phyloP scores from a whole-genome alignment of 331 rosid genomes.

The Arachis monticola region DNA sequence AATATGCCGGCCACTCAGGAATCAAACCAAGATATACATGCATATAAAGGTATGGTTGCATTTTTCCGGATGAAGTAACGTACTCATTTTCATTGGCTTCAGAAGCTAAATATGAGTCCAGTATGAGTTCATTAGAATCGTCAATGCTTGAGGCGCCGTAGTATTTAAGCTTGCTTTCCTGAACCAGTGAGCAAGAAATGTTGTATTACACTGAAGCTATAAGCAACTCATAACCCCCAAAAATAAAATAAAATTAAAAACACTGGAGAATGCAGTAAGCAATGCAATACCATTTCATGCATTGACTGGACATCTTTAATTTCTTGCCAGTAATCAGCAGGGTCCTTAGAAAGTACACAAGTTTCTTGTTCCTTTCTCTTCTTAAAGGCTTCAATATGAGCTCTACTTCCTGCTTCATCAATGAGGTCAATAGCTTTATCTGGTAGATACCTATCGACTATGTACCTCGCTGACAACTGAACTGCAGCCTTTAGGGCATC shows the following conservation, averaged over 20 bases:
- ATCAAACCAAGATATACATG: constrained; percentile 30
- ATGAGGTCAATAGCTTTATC: constrained; percentile 97
- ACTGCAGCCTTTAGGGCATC: constrained; percentile 90
- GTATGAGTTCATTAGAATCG: constrained; percentile 46
- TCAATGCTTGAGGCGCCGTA: constrained; percentile 54
- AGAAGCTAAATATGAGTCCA: constrained; percentile 61
- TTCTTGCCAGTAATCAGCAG: constrained; percentile 88
- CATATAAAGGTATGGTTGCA: constrained; percentile 15
- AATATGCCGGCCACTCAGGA: constrained; percentile 24
- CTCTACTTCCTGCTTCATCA: constrained; percentile 97
- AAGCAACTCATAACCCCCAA: constrained; percentile 7
- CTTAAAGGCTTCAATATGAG: constrained; percentile 77
- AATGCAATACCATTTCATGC: constrained; percentile 74
- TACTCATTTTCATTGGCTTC: constrained; percentile 59
- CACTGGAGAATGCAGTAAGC: constrained; percentile 18
- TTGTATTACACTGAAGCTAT: constrained; percentile 24
- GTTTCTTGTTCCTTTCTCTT: constrained; percentile 60
- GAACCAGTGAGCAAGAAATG: constrained; percentile 47
- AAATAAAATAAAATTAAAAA: too few species aligned
- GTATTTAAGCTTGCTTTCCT: constrained; percentile 63
- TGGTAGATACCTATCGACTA: constrained; percentile 88
- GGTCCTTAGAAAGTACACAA: constrained; percentile 67
- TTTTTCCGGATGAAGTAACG: constrained; percentile 44
- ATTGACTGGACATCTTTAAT: constrained; percentile 69
- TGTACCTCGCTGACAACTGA: constrained; percentile 80